phyloP scores from a whole-genome alignment of 2,329 filamentous ascomycete genomes.

The Alternaria gansuensis region DNA sequence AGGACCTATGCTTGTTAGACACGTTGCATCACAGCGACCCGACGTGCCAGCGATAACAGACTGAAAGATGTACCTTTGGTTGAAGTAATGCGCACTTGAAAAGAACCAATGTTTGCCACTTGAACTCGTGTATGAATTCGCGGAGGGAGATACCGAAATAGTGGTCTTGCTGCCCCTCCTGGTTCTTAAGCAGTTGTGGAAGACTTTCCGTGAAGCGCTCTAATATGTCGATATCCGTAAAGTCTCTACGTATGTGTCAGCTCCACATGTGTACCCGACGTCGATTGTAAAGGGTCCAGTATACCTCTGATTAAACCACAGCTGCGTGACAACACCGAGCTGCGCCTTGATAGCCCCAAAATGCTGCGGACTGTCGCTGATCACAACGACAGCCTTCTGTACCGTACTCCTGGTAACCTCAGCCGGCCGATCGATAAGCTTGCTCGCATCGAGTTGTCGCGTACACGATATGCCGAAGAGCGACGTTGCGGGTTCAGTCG shows the following conservation, averaged over 20 bases:
- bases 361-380: constrained; percentile 87
- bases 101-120: constrained; percentile 90
- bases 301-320: constrained; percentile 91
- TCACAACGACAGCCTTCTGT: constrained; percentile 96
- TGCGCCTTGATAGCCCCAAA: constrained; percentile 93
- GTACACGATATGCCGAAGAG: constrained; percentile 97
- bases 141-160: constrained; percentile 86
- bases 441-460: constrained; percentile 82
- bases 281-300: constrained; percentile 27
- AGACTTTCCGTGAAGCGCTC: constrained; percentile 90
- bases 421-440: constrained; percentile 78
- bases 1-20: constrained; percentile 74
- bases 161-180: constrained; percentile 80
- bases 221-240: constrained; percentile 89
- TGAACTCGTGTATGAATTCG: constrained; percentile 93
- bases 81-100: constrained; percentile 94
- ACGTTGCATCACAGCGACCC: neutral
- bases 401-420: constrained; percentile 98
- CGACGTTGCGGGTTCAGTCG: constrained; percentile 70
- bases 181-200: constrained; percentile 64
- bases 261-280: neutral
- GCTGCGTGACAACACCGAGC: constrained; percentile 86
- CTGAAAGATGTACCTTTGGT: constrained; percentile 73
- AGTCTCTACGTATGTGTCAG: constrained; percentile 66
- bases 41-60: neutral